Evolutionary conservation across 2,329 filamentous ascomycete species (phyloP).

Genomic region (Triangularia setosa): DNA sequence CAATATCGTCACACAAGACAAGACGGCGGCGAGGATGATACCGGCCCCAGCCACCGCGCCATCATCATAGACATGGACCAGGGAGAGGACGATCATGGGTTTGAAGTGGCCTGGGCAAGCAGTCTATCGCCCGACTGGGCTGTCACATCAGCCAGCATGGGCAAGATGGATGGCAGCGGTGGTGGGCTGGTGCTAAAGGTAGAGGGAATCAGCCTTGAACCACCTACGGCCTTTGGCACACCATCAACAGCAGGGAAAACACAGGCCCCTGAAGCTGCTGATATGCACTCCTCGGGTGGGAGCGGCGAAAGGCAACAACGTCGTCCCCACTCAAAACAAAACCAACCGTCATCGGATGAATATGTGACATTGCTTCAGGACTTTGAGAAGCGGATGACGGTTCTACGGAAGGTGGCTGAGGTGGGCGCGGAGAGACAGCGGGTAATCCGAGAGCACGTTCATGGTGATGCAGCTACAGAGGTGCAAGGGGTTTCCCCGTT

Average conservation of each 20-base stretch:
- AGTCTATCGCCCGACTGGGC: slow-evolving; percentile 74
- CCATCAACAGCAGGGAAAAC: slow-evolving; percentile 14
- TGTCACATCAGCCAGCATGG: slow-evolving; percentile 45
- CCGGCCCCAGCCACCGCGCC: slow-evolving; percentile 38
- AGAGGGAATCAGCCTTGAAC: slow-evolving; percentile 45
- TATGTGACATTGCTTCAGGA: slow-evolving; percentile 51
- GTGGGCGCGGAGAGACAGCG: slow-evolving; percentile 44
- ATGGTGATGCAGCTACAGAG: neutral
- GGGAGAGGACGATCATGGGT: slow-evolving; percentile 37
- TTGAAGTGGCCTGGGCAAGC: slow-evolving; percentile 62
- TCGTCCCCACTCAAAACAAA: slow-evolving; percentile 9
- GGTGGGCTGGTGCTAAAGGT: slow-evolving; percentile 56
- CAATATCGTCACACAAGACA: slow-evolving; percentile 38
- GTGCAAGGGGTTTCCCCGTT: neutral
- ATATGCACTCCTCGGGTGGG: slow-evolving; percentile 28
- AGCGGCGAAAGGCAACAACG: slow-evolving; percentile 31
- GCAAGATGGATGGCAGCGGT: slow-evolving; percentile 36
- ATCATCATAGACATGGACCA: slow-evolving; percentile 54
- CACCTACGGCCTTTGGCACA: slow-evolving; percentile 7
- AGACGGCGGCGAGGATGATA: slow-evolving; percentile 27
- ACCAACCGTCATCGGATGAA: slow-evolving; percentile 38
- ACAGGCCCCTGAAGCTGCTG: slow-evolving; percentile 21
- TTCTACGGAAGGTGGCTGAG: slow-evolving; percentile 52
- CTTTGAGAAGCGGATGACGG: slow-evolving; percentile 55
- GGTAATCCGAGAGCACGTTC: slow-evolving; percentile 1